Base-by-base conservation (phyloP, 2,329 filamentous ascomycete genomes). In the Colletotrichum musae region DNA sequence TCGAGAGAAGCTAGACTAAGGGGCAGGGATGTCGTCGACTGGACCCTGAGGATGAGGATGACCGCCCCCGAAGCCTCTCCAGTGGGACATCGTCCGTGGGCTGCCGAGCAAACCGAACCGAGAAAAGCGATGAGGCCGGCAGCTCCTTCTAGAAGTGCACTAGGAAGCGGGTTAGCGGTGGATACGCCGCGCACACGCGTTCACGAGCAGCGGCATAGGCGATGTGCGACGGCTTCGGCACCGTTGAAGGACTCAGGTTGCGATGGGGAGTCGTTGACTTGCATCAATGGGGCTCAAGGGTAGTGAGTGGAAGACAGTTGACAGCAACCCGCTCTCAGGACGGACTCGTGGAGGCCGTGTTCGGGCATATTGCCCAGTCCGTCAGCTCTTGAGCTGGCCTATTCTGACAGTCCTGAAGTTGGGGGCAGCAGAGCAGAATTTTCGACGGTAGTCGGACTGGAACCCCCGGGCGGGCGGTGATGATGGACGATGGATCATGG, bases 101-200 rank as follows among this genome's bases (percentile, higher is more conserved):
- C 64, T 64, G 64, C 64, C 64, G 53, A 68, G 64, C 45, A 58
- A 56, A 59, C 60, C 66, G 61, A 65, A 32, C 28, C 28, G 28
- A 64, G 50, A 15, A 12, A 39, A 47, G 45, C 16, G 32, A 62
- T 56, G 51, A 43, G 47, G 41, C 39, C 50, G 56, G 57, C 26
- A 28, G 36, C 39, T 9, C 28, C 26, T 65, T 65, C 66, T 64
- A 64, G 53, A 68, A 64, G 36, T 58, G 26, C 26, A 36, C 65
- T 43, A 58, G 58, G 39, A 16, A 47, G 21, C 60, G 28, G 36
- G 52, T 48, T 58, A 21, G 15, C 48, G 59, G 45, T 53, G 53
- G 39, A 48, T 54, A 53, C 48, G 56, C 45, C 26, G 58, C 52
- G 47, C 6, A 43, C 18, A 12, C 45, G n/a, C 28, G 16, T 16